These are phyloP conservation scores for Hypomontagnella submonticulosa DNA, from an alignment of 495 filamentous ascomycete species.

Conservation along the genomic window DNA sequence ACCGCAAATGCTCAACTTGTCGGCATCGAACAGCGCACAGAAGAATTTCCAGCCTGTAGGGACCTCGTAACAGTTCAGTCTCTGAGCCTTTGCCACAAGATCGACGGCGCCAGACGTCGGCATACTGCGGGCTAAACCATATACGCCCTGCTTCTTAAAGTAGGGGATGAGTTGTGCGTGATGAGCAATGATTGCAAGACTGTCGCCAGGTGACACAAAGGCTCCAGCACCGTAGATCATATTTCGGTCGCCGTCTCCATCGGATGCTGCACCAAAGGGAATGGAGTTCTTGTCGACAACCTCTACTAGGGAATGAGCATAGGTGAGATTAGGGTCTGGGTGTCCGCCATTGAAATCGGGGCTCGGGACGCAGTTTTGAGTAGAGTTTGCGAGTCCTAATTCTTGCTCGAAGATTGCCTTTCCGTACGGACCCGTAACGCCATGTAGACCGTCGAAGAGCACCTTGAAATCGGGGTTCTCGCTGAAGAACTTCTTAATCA, in stretches of 20 bases:
- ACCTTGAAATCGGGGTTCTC: constrained; percentile 92
- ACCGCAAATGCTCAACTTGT: constrained; percentile 98
- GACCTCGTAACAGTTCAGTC: constrained; percentile 92
- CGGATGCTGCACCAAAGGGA: constrained; percentile 95
- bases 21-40: constrained; percentile 95
- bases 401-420: constrained; percentile 94
- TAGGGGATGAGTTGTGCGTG: constrained; percentile 94
- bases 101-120: constrained; percentile 96
- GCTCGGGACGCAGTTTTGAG: constrained; percentile 91
- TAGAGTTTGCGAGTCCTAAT: constrained; percentile 83
- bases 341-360: constrained; percentile 97
- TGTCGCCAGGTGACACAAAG: constrained; percentile 97
- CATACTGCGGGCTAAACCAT: constrained; percentile 95
- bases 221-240: constrained; percentile 99
- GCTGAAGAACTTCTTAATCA: constrained; percentile 92
- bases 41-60: constrained; percentile 99
- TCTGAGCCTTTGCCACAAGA: constrained; percentile 92
- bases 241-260: constrained; percentile 98
- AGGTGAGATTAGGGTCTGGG: constrained; percentile 98
- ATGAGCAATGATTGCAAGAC: constrained; percentile 96
- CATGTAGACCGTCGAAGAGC: constrained; percentile 92
- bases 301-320: constrained; percentile 93
- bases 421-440: constrained; percentile 95
- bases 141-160: constrained; percentile 96
- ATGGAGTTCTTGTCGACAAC: constrained; percentile 90